Percentiles rank a stretch among this genome's conserved stretches.
These are phyloP conservation scores for Auxenochlorella pyrenoidosa DNA, from an alignment of 139 green algal species.

Conservation along the genomic window DNA sequence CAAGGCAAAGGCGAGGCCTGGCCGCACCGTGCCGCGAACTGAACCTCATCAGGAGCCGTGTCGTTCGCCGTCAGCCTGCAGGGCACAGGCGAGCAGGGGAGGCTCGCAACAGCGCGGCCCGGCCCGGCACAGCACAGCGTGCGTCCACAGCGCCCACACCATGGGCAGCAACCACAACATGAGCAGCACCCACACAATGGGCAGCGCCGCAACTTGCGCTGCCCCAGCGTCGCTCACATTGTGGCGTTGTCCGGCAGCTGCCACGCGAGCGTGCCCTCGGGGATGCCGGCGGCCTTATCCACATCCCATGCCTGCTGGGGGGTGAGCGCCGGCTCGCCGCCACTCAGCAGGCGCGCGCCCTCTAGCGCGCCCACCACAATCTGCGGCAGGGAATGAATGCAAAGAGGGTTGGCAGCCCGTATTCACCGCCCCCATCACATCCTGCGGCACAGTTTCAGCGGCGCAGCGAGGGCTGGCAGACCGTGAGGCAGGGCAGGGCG, in stretches of 20 bases:
- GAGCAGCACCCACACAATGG: too few relatives aligned
- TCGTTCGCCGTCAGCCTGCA: not conserved
- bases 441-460: too few relatives aligned
- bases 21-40: not conserved
- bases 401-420: too few relatives aligned
- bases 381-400: not conserved
- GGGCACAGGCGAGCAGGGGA: not conserved
- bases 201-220: not conserved
- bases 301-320: not conserved
- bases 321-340: not conserved
- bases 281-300: not conserved
- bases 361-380: not conserved
- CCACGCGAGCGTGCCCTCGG: not conserved
- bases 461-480: too few relatives aligned
- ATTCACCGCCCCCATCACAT: too few relatives aligned
- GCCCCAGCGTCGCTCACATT: not conserved
- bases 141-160: too few relatives aligned
- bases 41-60: not conserved
- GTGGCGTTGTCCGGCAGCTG: not conserved
- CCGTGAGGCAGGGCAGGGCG: too few relatives aligned
- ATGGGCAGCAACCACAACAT: too few relatives aligned
- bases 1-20: not conserved
- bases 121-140: not conserved
- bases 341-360: constrained; percentile 8
- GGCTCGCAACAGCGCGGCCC: too few relatives aligned